Evolutionary conservation across 2,329 filamentous ascomycete genomes (phyloP).

Genomic region (Verticillium klebahnii): DNA sequence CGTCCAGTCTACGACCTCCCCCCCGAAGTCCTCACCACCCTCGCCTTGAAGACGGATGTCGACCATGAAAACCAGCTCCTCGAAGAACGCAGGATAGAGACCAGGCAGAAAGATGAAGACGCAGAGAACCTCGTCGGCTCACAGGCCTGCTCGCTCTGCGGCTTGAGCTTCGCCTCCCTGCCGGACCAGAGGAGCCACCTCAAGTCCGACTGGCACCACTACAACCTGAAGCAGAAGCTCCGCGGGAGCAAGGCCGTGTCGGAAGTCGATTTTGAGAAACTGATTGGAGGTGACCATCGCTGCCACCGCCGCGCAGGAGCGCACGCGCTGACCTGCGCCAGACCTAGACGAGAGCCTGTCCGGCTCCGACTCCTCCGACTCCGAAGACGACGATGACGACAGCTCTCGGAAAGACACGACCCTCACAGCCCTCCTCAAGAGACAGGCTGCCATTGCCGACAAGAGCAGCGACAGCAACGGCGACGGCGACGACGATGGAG

Average conservation of each 20-base stretch:
- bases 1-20: conserved; percentile 76
- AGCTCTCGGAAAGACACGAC: conserved; percentile 60
- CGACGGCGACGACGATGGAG: conserved; percentile 40
- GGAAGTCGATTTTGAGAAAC: conserved; percentile 80
- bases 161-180: conserved; percentile 64
- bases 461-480: conserved; percentile 38
- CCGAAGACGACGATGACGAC: conserved; percentile 55
- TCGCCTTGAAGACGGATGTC: conserved; percentile 43
- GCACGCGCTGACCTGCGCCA: background rate
- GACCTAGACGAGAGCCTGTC: conserved; percentile 89
- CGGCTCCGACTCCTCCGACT: conserved; percentile 74
- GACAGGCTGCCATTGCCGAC: conserved; percentile 70
- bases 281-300: conserved; percentile 52
- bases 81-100: conserved; percentile 12
- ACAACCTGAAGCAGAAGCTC: conserved; percentile 90
- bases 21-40: conserved; percentile 62
- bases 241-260: conserved; percentile 67
- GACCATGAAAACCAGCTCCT: conserved; percentile 14
- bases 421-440: conserved; percentile 73
- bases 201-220: conserved; percentile 86
- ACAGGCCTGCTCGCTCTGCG: conserved; percentile 78
- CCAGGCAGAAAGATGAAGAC: conserved; percentile 9
- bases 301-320: background rate
- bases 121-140: conserved; percentile 49
- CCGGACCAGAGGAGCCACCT: conserved; percentile 82